Conservation (phyloP, 2,329 filamentous ascomycete species). For the Xylaria sp. region DNA sequence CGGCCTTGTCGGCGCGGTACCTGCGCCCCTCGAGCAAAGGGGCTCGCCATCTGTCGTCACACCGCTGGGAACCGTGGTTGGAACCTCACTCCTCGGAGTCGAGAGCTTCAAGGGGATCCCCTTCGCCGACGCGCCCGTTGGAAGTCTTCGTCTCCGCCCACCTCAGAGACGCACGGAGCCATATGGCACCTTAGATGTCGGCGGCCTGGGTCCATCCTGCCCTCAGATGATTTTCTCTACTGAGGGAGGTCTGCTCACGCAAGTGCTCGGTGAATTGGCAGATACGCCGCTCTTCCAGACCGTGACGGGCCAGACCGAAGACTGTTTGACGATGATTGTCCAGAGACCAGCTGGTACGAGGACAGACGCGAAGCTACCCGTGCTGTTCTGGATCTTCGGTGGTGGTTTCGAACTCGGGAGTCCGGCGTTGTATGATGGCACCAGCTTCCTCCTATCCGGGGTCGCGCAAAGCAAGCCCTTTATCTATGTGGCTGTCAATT, state of each 20-base stretch:
- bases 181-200: conserved; percentile 58
- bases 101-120: conserved; percentile 72
- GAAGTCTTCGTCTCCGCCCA: conserved; percentile 61
- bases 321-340: conserved; percentile 59
- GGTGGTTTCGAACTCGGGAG: conserved; percentile 55
- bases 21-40: conserved; percentile 23
- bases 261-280: conserved; percentile 45
- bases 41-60: conserved; percentile 25
- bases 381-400: conserved; percentile 67
- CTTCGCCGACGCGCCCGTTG: conserved; percentile 65
- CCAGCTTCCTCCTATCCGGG: conserved; percentile 41
- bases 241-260: conserved; percentile 33
- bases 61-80: conserved; percentile 29
- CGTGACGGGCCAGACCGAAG: conserved; percentile 51
- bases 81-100: conserved; percentile 35
- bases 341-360: conserved; percentile 53
- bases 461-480: conserved; percentile 54
- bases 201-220: conserved; percentile 55
- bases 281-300: conserved; percentile 54
- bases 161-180: conserved; percentile 53
- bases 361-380: conserved; percentile 53
- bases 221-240: conserved; percentile 63
- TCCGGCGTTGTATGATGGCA: conserved; percentile 46
- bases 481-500: conserved; percentile 72
- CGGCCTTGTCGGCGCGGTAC: conserved; percentile 22